Percentiles rank a stretch among this genome's conserved stretches.
phyloP scores from a whole-genome alignment of 2,329 filamentous ascomycete species.

The Botrytis squamosa region DNA sequence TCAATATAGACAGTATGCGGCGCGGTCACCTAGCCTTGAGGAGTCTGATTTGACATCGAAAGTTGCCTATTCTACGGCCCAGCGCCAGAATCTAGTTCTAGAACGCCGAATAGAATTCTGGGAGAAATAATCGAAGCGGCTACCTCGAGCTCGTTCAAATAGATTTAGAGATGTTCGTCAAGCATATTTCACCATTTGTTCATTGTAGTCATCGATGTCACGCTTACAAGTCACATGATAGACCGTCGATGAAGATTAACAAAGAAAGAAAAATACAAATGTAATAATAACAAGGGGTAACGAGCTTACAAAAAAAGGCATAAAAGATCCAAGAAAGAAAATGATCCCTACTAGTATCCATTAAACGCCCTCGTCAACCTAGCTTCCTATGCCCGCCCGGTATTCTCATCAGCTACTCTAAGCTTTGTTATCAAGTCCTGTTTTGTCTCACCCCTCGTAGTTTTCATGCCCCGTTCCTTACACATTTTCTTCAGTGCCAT shows the following conservation, averaged over 20 bases:
- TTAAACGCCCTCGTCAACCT: background rate
- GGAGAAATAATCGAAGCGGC: no score
- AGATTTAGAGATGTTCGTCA: no score
- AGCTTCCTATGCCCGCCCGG: background rate
- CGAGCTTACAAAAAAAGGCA: background rate
- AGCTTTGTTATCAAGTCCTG: background rate
- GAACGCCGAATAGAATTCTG: no score
- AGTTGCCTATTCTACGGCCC: no score
- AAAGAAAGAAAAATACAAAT: background rate
- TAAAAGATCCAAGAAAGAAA: background rate
- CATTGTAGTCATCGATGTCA: background rate
- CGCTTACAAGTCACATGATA: background rate
- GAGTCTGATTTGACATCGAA: no score
- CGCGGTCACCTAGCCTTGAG: no score
- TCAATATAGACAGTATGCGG: no score
- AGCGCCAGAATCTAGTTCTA: no score
- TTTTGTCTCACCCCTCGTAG: background rate
- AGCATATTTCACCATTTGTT: background rate
- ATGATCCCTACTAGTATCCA: background rate
- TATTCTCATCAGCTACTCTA: background rate
- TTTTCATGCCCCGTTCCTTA: background rate
- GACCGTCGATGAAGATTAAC: background rate
- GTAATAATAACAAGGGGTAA: background rate
- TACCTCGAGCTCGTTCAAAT: no score
- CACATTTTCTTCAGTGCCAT: background rate